Evolutionary conservation across 371 early-diverging fungal genomes (phyloP).

Genomic region (Syncephalastrum monosporum): DNA sequence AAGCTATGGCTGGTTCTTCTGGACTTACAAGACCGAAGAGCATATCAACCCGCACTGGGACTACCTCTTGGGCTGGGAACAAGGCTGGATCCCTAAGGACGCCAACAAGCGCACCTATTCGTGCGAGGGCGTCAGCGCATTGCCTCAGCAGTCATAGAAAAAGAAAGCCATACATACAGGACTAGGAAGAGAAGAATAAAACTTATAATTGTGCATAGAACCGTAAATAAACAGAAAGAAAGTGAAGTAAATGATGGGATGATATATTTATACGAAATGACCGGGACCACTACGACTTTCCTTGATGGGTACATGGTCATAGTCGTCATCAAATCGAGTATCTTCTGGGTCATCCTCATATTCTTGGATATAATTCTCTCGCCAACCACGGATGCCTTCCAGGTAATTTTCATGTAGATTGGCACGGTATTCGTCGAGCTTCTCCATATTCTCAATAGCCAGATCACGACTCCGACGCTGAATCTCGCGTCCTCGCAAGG

Average conservation of each 20-base stretch:
- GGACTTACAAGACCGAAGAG: slow-evolving; percentile 79
- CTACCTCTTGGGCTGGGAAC: slow-evolving; percentile 56
- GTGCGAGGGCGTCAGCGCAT: slow-evolving; percentile 9
- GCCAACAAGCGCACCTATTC: slow-evolving; percentile 26
- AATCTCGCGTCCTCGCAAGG: slow-evolving; percentile 40
- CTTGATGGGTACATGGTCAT: slow-evolving; percentile 7
- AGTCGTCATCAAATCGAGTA: slow-evolving; percentile 5
- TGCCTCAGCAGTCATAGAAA: background rate
- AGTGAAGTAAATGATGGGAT: background rate
- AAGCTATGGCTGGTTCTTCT: slow-evolving; percentile 73
- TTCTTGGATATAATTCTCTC: slow-evolving; percentile 23
- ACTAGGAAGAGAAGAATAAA: slow-evolving; percentile 1
- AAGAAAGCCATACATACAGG: background rate
- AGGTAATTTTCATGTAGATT: slow-evolving; percentile 45
- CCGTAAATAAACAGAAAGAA: background rate
- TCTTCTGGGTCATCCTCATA: slow-evolving; percentile 5
- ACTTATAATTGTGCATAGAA: too few species aligned
- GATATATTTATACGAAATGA: background rate
- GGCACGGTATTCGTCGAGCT: slow-evolving; percentile 39
- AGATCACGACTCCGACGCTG: slow-evolving; percentile 42
- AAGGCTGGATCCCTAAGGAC: slow-evolving; percentile 46
- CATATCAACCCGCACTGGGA: slow-evolving; percentile 70
- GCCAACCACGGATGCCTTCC: slow-evolving; percentile 38
- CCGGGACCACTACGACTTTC: slow-evolving; percentile 8
- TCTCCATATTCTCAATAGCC: slow-evolving; percentile 46